Base-by-base conservation (phyloP, 108 stramenopile species). In the Craspedostauros australis region DNA sequence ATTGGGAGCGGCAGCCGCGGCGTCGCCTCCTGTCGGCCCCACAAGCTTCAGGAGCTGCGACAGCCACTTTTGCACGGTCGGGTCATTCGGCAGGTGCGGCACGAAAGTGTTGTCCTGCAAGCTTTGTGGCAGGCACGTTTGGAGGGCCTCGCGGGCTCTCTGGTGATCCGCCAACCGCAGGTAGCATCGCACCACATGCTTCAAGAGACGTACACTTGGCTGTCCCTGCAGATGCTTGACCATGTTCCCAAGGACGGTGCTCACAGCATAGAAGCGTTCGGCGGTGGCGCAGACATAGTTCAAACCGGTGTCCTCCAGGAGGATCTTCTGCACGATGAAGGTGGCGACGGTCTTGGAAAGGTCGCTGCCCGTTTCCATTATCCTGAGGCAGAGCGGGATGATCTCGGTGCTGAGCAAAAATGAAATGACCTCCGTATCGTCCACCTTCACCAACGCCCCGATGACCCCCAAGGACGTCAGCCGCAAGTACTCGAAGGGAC, bases 311-410 rank as follows among this genome's bases (percentile, higher is more conserved):
- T 99, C 95, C 64, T 99, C 99, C 59, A 98, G 55, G 39, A 99
- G 73, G 36, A 99, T 96, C 72, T 99, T 99, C 70, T 99, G 96
- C 3, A 98, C 96, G 39, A 99, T 98, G 62, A 99, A 99, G n/a
- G 98, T 99, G 0, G 98, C 98, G 5, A 95, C 94, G 1, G 98
- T 99, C 61, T 98, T 98, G 61, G 76, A 78, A 9, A 99, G 85
- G 62, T 99, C 99, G 26, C 77, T 76, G 5, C 99, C 99, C 11
- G 94, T 85, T 73, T 97, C 99, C 68, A 78, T 68, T 61, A 76
- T 73, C 4, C 62, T 51, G 29, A 74, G 54, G 62, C 84, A 68
- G 41, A 79, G 75, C 28, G 77, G 66, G 50, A 83, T 72, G 30
- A 84, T 76, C 72, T 89, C 99, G 7, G 99, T 99, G 46, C 94